phyloP scores from a whole-genome alignment of 2,329 filamentous ascomycete genomes.

The Diplodia sapinea region DNA sequence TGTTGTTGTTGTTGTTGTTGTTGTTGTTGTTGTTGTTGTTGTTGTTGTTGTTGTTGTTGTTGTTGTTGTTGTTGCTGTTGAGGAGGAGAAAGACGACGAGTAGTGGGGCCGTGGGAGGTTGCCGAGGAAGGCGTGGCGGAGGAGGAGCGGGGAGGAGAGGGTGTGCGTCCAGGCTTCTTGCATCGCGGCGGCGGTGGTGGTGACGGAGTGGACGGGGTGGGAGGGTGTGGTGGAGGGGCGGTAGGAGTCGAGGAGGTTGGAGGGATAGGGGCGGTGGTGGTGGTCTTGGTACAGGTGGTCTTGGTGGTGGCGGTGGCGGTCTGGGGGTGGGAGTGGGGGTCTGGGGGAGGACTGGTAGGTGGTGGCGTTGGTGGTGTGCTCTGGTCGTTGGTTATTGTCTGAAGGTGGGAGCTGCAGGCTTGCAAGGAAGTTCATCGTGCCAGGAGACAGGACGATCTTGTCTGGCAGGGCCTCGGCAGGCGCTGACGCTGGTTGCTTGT shows the following conservation, averaged over 20 bases:
- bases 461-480: not conserved
- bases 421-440: not conserved
- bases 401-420: not conserved
- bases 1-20: too few relatives aligned
- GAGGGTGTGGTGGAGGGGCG: not conserved
- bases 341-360: not conserved
- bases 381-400: not conserved
- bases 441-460: not conserved
- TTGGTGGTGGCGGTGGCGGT: not conserved
- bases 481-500: not conserved
- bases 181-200: not conserved
- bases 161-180: not conserved
- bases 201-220: too few relatives aligned
- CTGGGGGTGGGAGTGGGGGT: not conserved
- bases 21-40: too few relatives aligned
- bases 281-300: not conserved
- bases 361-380: too few relatives aligned
- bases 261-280: not conserved
- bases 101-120: not conserved
- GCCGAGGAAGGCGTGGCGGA: constrained; percentile 3
- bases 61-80: too few relatives aligned
- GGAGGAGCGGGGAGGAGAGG: constrained; percentile 11
- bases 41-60: too few relatives aligned
- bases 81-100: not conserved
- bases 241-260: constrained; percentile 5